Percentiles rank a stretch among this genome's conserved stretches.
These are phyloP conservation scores for Penicillium sp. DNA, from an alignment of 2,329 filamentous ascomycete genomes.

Conservation along the genomic window DNA sequence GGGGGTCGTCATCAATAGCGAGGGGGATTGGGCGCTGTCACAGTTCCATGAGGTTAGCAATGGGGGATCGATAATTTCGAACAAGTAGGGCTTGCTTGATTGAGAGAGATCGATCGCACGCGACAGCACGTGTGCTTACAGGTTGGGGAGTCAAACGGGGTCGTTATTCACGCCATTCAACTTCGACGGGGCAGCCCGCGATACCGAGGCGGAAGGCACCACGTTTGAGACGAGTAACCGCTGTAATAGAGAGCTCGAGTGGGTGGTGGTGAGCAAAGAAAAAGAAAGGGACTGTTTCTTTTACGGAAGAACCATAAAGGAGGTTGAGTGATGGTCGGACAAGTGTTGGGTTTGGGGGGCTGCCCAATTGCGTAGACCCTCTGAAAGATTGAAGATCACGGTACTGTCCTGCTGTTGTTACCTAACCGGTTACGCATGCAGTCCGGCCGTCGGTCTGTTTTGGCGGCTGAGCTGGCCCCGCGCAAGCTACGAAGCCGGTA, in stretches of 20 bases:
- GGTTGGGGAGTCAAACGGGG: constrained; percentile 3
- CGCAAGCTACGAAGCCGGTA: no score
- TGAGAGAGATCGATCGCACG: background rate
- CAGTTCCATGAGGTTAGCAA: no score
- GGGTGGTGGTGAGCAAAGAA: background rate
- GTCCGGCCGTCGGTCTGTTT: constrained; percentile 1
- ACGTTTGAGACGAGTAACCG: constrained; percentile 12
- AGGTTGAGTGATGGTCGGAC: constrained; percentile 2
- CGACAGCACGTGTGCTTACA: constrained; percentile 20
- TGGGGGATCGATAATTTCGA: no score
- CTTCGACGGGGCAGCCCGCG: constrained; percentile 22
- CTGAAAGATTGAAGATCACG: constrained; percentile 3
- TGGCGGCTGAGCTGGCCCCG: no score
- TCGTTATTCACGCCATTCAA: constrained; percentile 25
- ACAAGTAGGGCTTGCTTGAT: background rate
- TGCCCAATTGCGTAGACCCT: constrained; percentile 19
- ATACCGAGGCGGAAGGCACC: constrained; percentile 21
- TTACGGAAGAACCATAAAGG: constrained; percentile 2
- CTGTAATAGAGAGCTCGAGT: background rate
- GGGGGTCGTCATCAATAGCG: constrained; percentile 8
- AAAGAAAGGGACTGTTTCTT: background rate
- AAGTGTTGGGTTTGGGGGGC: constrained; percentile 15
- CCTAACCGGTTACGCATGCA: constrained; percentile 14
- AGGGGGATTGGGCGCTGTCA: constrained; percentile 1
- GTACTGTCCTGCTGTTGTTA: constrained; percentile 4